Evolutionary conservation across 768 basidiomycete genomes (phyloP).

Genomic region (Lactarius pseudohatsudake): DNA sequence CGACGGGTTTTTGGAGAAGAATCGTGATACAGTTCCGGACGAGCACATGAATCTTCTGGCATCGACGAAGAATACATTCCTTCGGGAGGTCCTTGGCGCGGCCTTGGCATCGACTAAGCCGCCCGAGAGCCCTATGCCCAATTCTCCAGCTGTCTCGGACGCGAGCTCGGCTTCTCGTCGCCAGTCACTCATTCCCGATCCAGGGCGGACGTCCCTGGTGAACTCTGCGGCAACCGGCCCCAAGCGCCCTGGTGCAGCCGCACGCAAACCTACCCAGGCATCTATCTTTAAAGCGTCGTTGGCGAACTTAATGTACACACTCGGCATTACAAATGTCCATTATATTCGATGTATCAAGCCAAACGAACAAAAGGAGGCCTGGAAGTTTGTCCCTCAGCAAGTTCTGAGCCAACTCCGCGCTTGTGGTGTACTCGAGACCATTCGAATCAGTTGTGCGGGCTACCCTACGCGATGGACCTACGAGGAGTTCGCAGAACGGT

Average conservation of each 20-base stretch:
- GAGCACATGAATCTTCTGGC: constrained; percentile 92
- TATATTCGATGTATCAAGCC: constrained; percentile 99
- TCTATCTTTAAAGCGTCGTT: constrained; percentile 98
- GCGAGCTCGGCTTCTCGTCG: constrained; percentile 76
- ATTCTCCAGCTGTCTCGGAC: constrained; percentile 77
- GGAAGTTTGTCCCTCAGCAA: constrained; percentile 96
- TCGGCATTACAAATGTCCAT: constrained; percentile 96
- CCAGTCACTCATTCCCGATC: constrained; percentile 84
- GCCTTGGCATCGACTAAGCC: constrained; percentile 74
- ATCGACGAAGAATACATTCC: constrained; percentile 84
- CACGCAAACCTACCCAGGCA: constrained; percentile 94
- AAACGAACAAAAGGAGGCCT: constrained; percentile 93
- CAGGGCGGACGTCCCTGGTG: constrained; percentile 74
- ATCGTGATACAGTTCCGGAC: constrained; percentile 97
- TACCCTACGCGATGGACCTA: constrained; percentile 99
- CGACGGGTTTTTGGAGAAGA: constrained; percentile 98
- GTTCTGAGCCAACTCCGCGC: constrained; percentile 93
- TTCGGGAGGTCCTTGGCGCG: constrained; percentile 92
- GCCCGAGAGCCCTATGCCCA: constrained; percentile 65
- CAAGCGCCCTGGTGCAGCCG: constrained; percentile 66
- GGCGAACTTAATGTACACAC: constrained; percentile 93
- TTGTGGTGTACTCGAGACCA: constrained; percentile 98
- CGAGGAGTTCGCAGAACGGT: constrained; percentile 98
- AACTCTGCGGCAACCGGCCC: constrained; percentile 45
- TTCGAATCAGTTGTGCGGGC: constrained; percentile 97